Base-by-base conservation (phyloP, 2,329 filamentous ascomycete species). In the Cadophora gregata region DNA sequence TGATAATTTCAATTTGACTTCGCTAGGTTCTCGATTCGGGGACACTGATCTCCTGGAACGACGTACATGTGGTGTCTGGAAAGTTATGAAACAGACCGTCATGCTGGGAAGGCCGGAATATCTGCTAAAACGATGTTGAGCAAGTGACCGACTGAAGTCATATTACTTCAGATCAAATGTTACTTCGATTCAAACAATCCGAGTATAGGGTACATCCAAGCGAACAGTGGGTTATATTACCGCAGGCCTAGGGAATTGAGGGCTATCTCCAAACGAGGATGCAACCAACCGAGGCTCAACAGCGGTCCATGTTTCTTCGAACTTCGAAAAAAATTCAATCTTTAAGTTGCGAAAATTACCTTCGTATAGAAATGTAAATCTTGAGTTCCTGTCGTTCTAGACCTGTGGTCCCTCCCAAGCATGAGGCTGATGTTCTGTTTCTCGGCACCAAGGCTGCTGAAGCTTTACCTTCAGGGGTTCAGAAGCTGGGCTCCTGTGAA, bases 401-500 rank as follows among this genome's bases (percentile, higher is more conserved):
- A 10, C 48, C 7, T 8, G 50, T 51, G 25, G 48, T 51, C 50
- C 31, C 12, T 29, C n/a, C 27, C 50, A 9, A 53, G 50, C 16
- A 31, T 53, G 50, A 53, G 25, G 50, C 50, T 29, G 24, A 9
- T n/a, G 27, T 31, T 21, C n/a, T 31, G 50, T 31, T 51, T 31
- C 50, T 53, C 50, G 50, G 50, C 14, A 53, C 50, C 50, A 53
- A 53, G 50, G 14, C 14, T 16, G 12, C 50, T 31, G 50, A 53
- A 53, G 50, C 50, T 53, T 53, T 31, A 31, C 25, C 29, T 7
- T 31, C 50, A 19, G 50, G 50, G 50, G 25, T n/a, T 53, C 14
- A 16, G 25, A 25, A 25, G 48, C 21, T 50, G 47, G 47, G 21
- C 47, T 50, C 48, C 48, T 51, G 10, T 51, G 14, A 27, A 51